Base-by-base conservation (phyloP, 2,329 filamentous ascomycete species). In the Nemania sp. region DNA sequence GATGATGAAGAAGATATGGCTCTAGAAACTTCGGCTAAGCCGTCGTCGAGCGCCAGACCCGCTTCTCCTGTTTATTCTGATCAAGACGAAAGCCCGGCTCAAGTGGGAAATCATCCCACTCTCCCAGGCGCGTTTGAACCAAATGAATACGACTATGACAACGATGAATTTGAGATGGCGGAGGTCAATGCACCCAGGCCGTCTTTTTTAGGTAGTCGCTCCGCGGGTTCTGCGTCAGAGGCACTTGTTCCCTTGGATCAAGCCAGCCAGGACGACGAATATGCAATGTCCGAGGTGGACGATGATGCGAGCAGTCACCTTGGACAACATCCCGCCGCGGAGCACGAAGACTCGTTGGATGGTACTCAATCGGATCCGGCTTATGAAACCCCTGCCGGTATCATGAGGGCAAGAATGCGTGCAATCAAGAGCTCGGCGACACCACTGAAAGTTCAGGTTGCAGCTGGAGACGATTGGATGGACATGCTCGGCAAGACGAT, bases 121-220 rank as follows among this genome's bases (percentile, higher is more conserved):
- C 77, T 94, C 20, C 93, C 93, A 5, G 93, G 94, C 43, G 85
- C 90, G 0, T 97, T 96, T 71, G 87, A 90, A 50, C 79, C 81
- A 44, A 75, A 77, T 24, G 77, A 77, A 30, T 65, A 78, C 39
- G 46, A 54, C 14, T 79, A 80, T 59, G 78, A 82, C 51, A 81
- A 85, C 50, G 81, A 75, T n/a, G 70, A 73, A 50, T 73, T 75
- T 61, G 73, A 73, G 52, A 75, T 77, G 65, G 73, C 75, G 51
- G 77, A 80, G 57, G 68, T 69, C 55, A 73, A 71, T 59, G 73
- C 66, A 46, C 33, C 59, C 22, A 72, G 73, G 64, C 79, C 84
- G 82, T 90, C 89, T 92, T 93, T 94, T 93, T 92, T 92, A 89
- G 90, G 86, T 83, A 82, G 86, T 79, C 86, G 89, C 86, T 92